A percentile compares a stretch with the other conserved stretches of the same genome.
Conservation (phyloP, 2,329 filamentous ascomycete species). For the Pseudopyrenochaeta lycopersici region DNA sequence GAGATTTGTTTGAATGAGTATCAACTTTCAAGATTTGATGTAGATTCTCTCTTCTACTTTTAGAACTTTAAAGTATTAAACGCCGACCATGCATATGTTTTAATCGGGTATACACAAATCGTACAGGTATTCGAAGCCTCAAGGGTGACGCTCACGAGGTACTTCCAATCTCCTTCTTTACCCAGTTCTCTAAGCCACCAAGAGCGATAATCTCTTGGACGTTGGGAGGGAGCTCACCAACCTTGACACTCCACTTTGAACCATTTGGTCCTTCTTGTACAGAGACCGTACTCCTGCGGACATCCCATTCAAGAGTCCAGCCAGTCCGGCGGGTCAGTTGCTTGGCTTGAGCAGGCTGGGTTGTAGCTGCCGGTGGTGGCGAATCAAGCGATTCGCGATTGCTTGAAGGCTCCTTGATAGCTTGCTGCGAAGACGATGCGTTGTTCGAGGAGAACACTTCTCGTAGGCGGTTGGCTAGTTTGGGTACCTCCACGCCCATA, state of each 20-base stretch:
- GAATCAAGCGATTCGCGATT: constrained; percentile 63
- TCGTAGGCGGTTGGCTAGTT: constrained; percentile 71
- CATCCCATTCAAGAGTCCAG: constrained; percentile 86
- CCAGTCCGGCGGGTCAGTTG: constrained; percentile 76
- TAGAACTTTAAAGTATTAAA: constrained; percentile 1
- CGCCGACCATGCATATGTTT: constrained; percentile 22
- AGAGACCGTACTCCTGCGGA: constrained; percentile 73
- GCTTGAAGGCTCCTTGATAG: constrained; percentile 61
- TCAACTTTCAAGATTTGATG: background rate
- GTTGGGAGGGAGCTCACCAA: constrained; percentile 83
- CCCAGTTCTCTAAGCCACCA: constrained; percentile 84
- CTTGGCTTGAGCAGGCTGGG: constrained; percentile 59
- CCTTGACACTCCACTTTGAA: constrained; percentile 77
- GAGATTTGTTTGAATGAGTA: background rate
- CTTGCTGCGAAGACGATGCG: constrained; percentile 41
- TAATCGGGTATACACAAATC: constrained; percentile 27
- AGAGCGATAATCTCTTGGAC: constrained; percentile 71
- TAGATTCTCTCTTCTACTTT: background rate
- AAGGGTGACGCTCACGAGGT: constrained; percentile 21
- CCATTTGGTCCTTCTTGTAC: constrained; percentile 75
- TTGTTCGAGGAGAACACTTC: constrained; percentile 61
- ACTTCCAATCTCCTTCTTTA: constrained; percentile 71
- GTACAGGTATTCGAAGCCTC: constrained; percentile 2
- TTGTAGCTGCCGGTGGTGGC: constrained; percentile 48
- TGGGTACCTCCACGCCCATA: constrained; percentile 74